Evolutionary conservation across 2,329 filamentous ascomycete species (phyloP), one percentile per base, ranked within the genome.

Genomic region (Dactylellina cionopaga): DNA sequence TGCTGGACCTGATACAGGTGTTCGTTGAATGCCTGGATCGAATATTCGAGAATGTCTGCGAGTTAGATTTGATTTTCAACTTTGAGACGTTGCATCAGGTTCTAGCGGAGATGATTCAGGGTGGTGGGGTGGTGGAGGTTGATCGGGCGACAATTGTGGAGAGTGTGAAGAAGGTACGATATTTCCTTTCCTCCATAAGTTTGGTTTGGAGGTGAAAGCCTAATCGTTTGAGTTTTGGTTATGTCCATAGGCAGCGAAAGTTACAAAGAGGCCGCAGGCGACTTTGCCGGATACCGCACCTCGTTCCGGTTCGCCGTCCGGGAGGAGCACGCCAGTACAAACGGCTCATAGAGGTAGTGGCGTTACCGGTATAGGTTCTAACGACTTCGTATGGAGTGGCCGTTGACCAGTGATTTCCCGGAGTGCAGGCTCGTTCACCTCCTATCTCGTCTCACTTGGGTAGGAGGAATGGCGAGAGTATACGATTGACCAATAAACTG

Each of bases 61-160:
- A 99, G 83, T 84, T 99, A 63, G 93, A 99, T 81, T 85, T 99
- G 76, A 99, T 99, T 80, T 99, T 99, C 84, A 98, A 98, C 80
- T 99, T 96, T 77, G 95, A 99, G 85, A 96, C 92, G 13, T 84
- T 99, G 78, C 95, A 99, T 83, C 91, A 94, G 6, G 89, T 92
- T 13, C 83, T 98, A 7, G 89, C 88, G 66, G 94, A 98, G 84
- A 96, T 98, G 92, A 90, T 98, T 64, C 91, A 96, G 13, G 94
- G 94, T 11, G 94, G 94, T 0, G 92, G 97, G 11, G 94, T 98
- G 13, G 89, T 98, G 22, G 94, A 98, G 60, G 69, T 73, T 54
- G 69, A 73, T 44, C 25, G 60, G 83, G 97, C 94, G 29, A 92
- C 90, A 77, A 82, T 96, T 73, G 92, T 96, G 66, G 89, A 89